phyloP scores from a whole-genome alignment of 2,329 filamentous ascomycete species.

The Blastomyces silverae region DNA sequence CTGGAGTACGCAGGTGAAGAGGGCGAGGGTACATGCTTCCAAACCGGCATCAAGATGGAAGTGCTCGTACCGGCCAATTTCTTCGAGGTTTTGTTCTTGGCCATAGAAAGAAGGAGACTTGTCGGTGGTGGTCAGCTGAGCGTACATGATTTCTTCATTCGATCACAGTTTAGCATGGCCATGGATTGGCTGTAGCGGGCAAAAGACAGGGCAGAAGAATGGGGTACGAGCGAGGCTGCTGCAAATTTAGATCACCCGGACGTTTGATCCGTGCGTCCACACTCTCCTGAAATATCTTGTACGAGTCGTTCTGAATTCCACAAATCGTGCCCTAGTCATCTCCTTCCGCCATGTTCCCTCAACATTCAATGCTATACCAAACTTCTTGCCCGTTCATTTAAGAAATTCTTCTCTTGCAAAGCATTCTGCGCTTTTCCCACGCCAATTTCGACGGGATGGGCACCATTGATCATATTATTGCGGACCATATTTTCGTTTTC shows the following conservation, averaged over 20 bases:
- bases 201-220: neutral
- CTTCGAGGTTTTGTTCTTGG: conserved; percentile 11
- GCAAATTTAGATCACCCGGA: neutral
- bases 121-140: conserved; percentile 39
- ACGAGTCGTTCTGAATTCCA: conserved; percentile 46
- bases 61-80: conserved; percentile 7
- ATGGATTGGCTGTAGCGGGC: neutral
- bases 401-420: neutral
- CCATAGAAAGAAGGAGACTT: conserved; percentile 25
- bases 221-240: neutral
- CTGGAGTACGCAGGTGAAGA: conserved; percentile 17
- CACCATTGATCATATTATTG: neutral
- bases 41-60: conserved; percentile 17
- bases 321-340: conserved; percentile 49
- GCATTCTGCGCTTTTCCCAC: neutral
- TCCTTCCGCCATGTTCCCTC: conserved; percentile 37
- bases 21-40: conserved; percentile 18
- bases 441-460: conserved; percentile 12
- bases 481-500: neutral
- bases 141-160: neutral
- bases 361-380: conserved; percentile 32
- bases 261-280: conserved; percentile 2
- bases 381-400: too few species aligned
- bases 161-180: neutral
- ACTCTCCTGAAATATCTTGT: conserved; percentile 49